phyloP scores from a whole-genome alignment of 2,329 filamentous ascomycete genomes.

The Fusarium succisae region DNA sequence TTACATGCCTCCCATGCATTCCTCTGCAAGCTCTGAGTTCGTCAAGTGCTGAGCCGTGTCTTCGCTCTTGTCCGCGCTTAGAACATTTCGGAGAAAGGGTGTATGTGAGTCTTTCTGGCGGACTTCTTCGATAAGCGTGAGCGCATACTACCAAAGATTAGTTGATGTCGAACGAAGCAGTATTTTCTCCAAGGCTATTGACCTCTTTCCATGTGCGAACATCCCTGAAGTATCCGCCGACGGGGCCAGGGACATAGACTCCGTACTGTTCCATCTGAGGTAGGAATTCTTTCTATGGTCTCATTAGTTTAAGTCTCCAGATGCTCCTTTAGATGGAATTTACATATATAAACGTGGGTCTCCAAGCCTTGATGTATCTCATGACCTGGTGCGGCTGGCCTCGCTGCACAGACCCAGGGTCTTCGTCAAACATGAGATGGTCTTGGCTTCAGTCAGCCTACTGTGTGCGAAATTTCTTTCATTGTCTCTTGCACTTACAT shows the following conservation, averaged over 20 bases:
- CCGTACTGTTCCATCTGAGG: not conserved
- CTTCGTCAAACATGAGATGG: not conserved
- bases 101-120: not conserved
- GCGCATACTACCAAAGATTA: not conserved
- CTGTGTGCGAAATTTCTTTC: too few species aligned
- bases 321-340: not conserved
- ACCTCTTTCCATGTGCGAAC: not conserved
- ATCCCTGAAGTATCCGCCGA: not conserved
- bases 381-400: not conserved
- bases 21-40: not conserved
- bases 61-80: not conserved
- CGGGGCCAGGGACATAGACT: not conserved
- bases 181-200: not conserved
- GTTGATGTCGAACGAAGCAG: not conserved
- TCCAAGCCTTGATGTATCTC: not conserved
- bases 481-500: not conserved
- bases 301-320: not conserved
- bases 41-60: not conserved
- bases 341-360: not conserved
- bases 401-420: not conserved
- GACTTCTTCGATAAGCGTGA: not conserved
- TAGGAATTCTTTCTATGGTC: not conserved
- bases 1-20: not conserved
- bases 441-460: not conserved
- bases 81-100: not conserved